Conservation (phyloP, 495 filamentous ascomycete species). For the Lepidopterella palustris region DNA sequence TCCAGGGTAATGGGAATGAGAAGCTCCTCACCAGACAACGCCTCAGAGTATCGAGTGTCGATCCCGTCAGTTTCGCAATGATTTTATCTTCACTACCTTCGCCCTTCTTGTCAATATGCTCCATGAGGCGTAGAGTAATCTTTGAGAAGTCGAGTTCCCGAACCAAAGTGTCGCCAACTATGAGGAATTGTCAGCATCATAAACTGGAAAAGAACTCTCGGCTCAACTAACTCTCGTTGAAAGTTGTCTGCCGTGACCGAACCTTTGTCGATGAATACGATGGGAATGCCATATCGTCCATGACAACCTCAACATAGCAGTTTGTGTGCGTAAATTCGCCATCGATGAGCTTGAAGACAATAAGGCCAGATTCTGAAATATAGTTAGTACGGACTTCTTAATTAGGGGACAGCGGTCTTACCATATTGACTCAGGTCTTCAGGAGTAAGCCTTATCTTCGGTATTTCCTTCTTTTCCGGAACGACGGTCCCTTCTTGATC, state of each 20-base stretch:
- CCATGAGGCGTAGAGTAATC: slow-evolving; percentile 77
- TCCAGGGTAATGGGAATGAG: background rate
- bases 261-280: slow-evolving; percentile 75
- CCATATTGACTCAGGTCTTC: slow-evolving; percentile 76
- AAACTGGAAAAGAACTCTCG: background rate
- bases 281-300: slow-evolving; percentile 92
- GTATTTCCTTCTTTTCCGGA: slow-evolving; percentile 45
- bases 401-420: slow-evolving; percentile 29
- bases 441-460: slow-evolving; percentile 69
- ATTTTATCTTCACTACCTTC: slow-evolving; percentile 63
- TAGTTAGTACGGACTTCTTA: background rate
- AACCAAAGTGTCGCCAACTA: slow-evolving; percentile 87
- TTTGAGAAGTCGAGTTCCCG: slow-evolving; percentile 93
- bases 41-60: slow-evolving; percentile 77
- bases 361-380: slow-evolving; percentile 54
- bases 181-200: slow-evolving; percentile 12
- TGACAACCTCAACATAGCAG: slow-evolving; percentile 77
- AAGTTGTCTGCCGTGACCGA: slow-evolving; percentile 54
- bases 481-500: slow-evolving; percentile 49
- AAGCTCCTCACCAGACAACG: slow-evolving; percentile 63
- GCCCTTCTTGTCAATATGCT: slow-evolving; percentile 65
- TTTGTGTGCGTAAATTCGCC: slow-evolving; percentile 69
- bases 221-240: slow-evolving; percentile 63
- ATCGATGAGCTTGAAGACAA: slow-evolving; percentile 92
- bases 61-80: slow-evolving; percentile 75